These are phyloP conservation scores for Lodderomyces parapsilosis DNA, from an alignment of 1,139 yeast species.

Conservation along the genomic window DNA sequence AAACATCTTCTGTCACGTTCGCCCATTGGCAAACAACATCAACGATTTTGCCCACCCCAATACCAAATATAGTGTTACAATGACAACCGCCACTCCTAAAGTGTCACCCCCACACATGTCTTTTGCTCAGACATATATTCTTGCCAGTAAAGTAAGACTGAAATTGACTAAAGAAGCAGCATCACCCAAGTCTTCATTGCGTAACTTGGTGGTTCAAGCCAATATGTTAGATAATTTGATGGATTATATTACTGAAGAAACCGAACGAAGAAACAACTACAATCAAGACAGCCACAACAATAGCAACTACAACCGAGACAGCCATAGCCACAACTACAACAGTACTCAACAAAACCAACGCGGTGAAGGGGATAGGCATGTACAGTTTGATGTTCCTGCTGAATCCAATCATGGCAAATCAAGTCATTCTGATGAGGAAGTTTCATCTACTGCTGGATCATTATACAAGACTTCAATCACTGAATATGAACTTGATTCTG, in stretches of 20 bases:
- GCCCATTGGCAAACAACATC: too few species aligned
- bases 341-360: too few species aligned
- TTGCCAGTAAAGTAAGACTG: conserved; percentile 68
- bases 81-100: not conserved
- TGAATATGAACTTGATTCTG: conserved; percentile 39
- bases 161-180: conserved; percentile 69
- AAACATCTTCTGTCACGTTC: not conserved
- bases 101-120: conserved; percentile 27
- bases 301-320: conserved; percentile 1
- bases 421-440: conserved; percentile 4
- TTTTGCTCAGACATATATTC: conserved; percentile 57
- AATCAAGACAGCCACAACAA: conserved; percentile 9
- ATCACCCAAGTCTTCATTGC: conserved; percentile 57
- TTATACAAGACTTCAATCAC: conserved; percentile 23
- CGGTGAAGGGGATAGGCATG: too few species aligned
- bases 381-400: conserved; percentile 15
- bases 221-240: conserved; percentile 69
- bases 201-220: conserved; percentile 71
- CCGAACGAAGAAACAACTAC: conserved; percentile 22
- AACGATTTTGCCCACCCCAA: too few species aligned
- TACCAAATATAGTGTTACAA: too few species aligned
- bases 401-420: not conserved
- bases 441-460: conserved; percentile 1
- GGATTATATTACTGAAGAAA: conserved; percentile 46
- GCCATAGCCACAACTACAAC: too few species aligned